Evolutionary conservation across 2,329 filamentous ascomycete genomes (phyloP).

Genomic region (Davidsoniella eucalypti): DNA sequence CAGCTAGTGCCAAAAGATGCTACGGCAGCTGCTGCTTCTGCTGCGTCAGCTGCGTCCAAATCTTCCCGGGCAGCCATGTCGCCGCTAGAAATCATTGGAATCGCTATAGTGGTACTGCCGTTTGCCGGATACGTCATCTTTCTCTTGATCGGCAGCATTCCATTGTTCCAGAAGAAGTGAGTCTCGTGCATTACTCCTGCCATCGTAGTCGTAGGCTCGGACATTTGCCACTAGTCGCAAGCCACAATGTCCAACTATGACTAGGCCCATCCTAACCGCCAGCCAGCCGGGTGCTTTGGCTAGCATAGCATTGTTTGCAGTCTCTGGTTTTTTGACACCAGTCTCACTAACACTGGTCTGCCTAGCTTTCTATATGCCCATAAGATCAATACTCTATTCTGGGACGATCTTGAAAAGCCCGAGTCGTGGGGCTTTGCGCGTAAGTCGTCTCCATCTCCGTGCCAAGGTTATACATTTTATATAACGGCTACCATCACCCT

Average conservation of each 20-base stretch:
- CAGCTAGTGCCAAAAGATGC: not conserved
- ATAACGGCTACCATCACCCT: constrained; percentile 7
- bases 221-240: constrained; percentile 9
- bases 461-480: not conserved
- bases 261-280: not conserved
- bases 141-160: constrained; percentile 47
- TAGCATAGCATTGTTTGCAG: not conserved
- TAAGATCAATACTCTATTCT: constrained; percentile 55
- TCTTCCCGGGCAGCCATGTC: not conserved
- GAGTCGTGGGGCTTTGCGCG: constrained; percentile 78
- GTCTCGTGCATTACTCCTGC: constrained; percentile 16
- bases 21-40: not conserved
- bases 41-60: no score
- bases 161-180: constrained; percentile 67
- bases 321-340: constrained; percentile 21
- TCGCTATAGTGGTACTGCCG: constrained; percentile 6
- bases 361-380: constrained; percentile 69
- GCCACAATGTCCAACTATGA: not conserved
- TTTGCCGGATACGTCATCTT: constrained; percentile 46
- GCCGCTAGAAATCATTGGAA: not conserved
- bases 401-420: constrained; percentile 57
- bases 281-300: no score
- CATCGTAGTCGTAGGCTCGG: not conserved
- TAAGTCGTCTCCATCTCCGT: constrained; percentile 22
- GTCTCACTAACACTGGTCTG: constrained; percentile 27